phyloP scores from a whole-genome alignment of 129 eudicot genomes.

The Artemisia tridentata region DNA sequence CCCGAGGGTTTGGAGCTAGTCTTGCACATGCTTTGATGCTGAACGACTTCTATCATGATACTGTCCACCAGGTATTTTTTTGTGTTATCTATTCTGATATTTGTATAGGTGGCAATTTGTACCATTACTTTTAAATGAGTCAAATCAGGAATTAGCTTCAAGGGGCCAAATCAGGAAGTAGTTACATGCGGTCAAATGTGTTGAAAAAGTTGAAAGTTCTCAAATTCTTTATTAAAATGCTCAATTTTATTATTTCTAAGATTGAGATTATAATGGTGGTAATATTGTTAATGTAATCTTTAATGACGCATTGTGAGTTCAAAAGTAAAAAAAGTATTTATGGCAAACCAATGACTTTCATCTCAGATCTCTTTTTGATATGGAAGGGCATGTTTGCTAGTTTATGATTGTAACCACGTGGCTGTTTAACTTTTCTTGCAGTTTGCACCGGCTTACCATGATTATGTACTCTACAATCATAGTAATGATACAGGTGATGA shows the following conservation, averaged over 20 bases:
- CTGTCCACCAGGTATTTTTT: constrained; percentile 80
- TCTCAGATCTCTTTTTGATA: background rate
- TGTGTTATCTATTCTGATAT: background rate
- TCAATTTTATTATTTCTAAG: too few relatives aligned
- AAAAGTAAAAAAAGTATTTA: too few relatives aligned
- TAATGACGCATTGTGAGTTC: too few relatives aligned
- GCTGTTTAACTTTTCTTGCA: constrained; percentile 28
- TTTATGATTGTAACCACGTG: background rate
- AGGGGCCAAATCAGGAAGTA: too few relatives aligned
- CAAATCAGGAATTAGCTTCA: background rate
- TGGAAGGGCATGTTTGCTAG: background rate
- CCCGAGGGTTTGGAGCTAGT: constrained; percentile 72
- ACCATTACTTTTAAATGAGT: background rate
- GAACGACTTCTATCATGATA: constrained; percentile 94
- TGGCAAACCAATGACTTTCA: background rate
- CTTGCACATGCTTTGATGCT: constrained; percentile 85
- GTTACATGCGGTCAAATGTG: too few relatives aligned
- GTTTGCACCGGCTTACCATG: constrained; percentile 99
- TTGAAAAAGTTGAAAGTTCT: too few relatives aligned
- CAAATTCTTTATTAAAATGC: too few relatives aligned
- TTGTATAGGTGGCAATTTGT: background rate
- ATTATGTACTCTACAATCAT: constrained; percentile 91
- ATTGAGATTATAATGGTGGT: too few relatives aligned
- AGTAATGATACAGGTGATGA: constrained; percentile 65
- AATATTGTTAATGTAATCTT: too few relatives aligned